Evolutionary conservation across 2,329 filamentous ascomycete genomes (phyloP), one percentile per base, ranked within the genome.

Genomic region (Fusarium brachygibbosum): DNA sequence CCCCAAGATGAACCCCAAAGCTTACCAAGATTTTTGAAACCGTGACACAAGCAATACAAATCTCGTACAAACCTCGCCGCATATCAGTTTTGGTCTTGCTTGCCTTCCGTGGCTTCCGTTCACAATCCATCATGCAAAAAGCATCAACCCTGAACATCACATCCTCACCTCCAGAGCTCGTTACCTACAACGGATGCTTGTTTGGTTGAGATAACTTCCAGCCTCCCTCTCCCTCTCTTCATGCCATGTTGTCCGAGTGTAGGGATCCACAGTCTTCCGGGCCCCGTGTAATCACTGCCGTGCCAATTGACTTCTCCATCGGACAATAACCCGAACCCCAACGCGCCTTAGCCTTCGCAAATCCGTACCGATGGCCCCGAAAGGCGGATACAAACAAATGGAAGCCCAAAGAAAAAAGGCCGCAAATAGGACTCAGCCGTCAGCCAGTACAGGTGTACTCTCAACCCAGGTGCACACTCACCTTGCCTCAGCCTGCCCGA

Each of bases 241-340:
- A 54, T 68, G 55, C 55, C 45, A 61, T 63, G 55, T 56, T 61
- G 56, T 55, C 65, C 61, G 67, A 69, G 52, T 72, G 67, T 69
- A 73, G 62, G 69, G 71, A 50, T 66, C 59, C 62, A 61, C 60
- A 28, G 50, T 62, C 72, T 60, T 62, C 63, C 66, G 58, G 50
- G 45, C 48, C 68, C 28, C 61, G 72, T 67, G 61, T 66, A 62
- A 64, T 71, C 68, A 75, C 72, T 74, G 65, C 72, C 72, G 72
- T 74, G 60, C 72, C 72, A 75, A 75, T 74, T 61, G 72, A 74
- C 46, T 66, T 68, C 63, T 66, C 58, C 48, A 68, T 74, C 72
- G 72, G 72, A 75, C 71, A 74, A 73, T 67, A 74, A 63, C 65
- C 72, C 72, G 72, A 74, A 55, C 60, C 70, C 72, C 71, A 75